These are phyloP conservation scores for Nyssa sinensis DNA, from an alignment of 148 eudicot species.

Conservation along the genomic window DNA sequence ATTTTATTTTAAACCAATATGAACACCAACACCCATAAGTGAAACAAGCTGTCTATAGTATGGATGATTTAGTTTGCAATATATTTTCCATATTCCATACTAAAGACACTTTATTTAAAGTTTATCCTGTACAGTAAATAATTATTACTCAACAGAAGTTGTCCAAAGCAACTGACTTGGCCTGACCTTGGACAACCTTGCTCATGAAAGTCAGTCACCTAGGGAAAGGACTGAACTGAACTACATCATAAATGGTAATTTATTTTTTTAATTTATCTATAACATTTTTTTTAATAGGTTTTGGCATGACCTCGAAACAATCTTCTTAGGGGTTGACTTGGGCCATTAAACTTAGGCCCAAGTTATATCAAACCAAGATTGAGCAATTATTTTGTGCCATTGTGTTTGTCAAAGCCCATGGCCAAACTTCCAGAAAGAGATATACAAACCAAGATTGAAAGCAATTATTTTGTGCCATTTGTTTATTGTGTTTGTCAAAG, in stretches of 20 bases:
- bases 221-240: neutral
- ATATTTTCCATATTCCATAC: neutral
- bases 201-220: neutral
- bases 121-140: neutral
- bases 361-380: neutral
- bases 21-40: neutral
- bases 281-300: too few species aligned
- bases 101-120: too few species aligned
- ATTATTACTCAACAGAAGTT: neutral
- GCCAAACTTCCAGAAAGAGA: neutral
- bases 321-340: neutral
- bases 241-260: neutral
- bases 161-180: too few species aligned
- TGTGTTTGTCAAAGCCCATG: neutral
- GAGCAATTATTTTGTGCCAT: neutral
- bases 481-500: too few species aligned
- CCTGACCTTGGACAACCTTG: too few species aligned
- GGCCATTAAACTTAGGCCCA: constrained; percentile 3
- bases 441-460: too few species aligned
- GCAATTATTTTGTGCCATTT: too few species aligned
- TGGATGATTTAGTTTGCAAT: neutral
- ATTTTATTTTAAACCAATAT: constrained; percentile 1
- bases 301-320: neutral
- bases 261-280: neutral
- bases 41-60: neutral